These are phyloP conservation scores for Phytophthora europaea DNA, from an alignment of 352 stramenopile species.

Conservation along the genomic window DNA sequence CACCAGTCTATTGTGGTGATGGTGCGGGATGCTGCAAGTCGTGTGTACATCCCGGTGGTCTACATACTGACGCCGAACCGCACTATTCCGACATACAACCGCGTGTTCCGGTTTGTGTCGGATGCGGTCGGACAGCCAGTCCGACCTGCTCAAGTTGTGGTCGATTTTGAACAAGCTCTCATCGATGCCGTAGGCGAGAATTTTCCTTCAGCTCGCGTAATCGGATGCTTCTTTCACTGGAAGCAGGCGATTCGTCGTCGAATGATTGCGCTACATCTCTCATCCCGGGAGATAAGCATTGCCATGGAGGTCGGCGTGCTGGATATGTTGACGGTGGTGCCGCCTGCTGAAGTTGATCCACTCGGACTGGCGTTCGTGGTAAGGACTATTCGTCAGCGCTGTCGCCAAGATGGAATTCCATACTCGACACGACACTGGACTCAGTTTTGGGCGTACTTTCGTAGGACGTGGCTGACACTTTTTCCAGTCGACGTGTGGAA, in stretches of 20 bases:
- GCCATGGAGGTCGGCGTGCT: not conserved
- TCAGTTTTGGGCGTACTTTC: slow-evolving; percentile 1
- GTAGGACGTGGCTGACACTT: not conserved
- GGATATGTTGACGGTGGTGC: slow-evolving; percentile 6
- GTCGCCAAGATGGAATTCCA: not conserved
- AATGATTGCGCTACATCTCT: not conserved
- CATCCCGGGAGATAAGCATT: not conserved
- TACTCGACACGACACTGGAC: not conserved
- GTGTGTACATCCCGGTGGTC: not conserved
- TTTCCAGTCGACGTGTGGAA: not conserved
- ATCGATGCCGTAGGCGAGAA: not conserved
- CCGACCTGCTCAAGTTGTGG: not conserved
- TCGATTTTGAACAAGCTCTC: not conserved
- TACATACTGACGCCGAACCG: not conserved
- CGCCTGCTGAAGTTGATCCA: not conserved
- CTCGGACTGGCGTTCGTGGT: not conserved
- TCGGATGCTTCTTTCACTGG: not conserved
- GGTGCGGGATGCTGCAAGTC: not conserved
- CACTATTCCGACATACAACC: not conserved
- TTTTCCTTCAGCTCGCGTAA: not conserved
- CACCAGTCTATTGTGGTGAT: slow-evolving; percentile 4
- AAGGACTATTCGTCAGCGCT: no score
- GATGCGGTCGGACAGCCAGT: not conserved
- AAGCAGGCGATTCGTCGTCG: slow-evolving; percentile 4
- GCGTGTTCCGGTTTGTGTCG: not conserved